Percentiles rank a stretch among this genome's conserved stretches.
phyloP scores from a whole-genome alignment of 345 rosid genomes.

The Euclidium syriacum region DNA sequence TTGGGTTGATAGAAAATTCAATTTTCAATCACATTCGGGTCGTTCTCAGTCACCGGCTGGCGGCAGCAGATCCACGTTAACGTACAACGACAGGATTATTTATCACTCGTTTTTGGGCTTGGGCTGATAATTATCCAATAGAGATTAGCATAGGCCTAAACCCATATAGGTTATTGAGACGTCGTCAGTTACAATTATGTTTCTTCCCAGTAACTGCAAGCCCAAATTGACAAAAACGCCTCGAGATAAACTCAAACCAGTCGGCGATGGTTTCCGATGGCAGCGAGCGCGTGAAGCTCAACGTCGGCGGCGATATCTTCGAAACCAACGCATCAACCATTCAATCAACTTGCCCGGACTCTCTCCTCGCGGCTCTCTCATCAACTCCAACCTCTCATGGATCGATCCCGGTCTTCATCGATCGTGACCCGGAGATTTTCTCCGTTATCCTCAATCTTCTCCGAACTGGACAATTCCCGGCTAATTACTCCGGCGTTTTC shows the following conservation, averaged over 20 bases:
- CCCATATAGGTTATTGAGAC: neutral
- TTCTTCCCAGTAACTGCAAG: neutral
- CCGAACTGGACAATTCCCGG: constrained; percentile 66
- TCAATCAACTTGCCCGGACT: constrained; percentile 70
- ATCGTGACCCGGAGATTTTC: constrained; percentile 94
- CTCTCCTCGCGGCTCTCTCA: constrained; percentile 73
- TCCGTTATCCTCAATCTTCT: constrained; percentile 75
- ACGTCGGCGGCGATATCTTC: constrained; percentile 84
- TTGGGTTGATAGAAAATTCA: too few relatives aligned
- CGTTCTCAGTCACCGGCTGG: too few relatives aligned
- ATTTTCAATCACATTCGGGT: too few relatives aligned
- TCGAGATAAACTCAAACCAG: constrained; percentile 8
- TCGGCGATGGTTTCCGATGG: constrained; percentile 8
- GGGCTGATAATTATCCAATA: neutral
- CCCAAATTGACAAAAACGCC: constrained; percentile 1
- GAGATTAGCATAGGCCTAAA: neutral
- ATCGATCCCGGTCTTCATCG: constrained; percentile 59
- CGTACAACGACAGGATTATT: too few relatives aligned
- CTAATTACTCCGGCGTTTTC: constrained; percentile 45
- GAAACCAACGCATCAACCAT: constrained; percentile 78
- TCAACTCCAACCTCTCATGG: constrained; percentile 40
- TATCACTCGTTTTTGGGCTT: neutral
- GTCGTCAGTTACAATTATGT: neutral
- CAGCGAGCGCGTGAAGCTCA: constrained; percentile 58
- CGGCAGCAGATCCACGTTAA: too few relatives aligned